phyloP scores from a whole-genome alignment of 2,329 filamentous ascomycete species.

The Gnomoniopsis smithogilvyi region DNA sequence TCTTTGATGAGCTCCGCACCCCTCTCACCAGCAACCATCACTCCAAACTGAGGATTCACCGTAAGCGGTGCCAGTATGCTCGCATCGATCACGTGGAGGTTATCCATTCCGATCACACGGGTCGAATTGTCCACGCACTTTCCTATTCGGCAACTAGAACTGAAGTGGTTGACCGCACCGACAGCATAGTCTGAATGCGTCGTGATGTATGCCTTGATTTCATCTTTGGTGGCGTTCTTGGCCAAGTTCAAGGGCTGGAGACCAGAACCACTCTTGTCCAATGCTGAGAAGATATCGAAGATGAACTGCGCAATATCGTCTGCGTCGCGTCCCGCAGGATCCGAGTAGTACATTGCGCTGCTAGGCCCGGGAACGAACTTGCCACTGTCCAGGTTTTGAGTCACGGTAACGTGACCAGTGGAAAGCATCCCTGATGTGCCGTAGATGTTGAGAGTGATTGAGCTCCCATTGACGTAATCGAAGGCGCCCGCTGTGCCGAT shows the following conservation, averaged over 20 bases:
- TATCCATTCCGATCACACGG: slow-evolving; percentile 43
- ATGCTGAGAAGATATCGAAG: slow-evolving; percentile 42
- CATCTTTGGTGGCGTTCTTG: slow-evolving; percentile 39
- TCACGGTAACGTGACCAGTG: slow-evolving; percentile 40
- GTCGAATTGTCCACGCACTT: slow-evolving; percentile 45
- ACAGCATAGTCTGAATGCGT: slow-evolving; percentile 43
- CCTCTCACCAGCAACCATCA: slow-evolving; percentile 51
- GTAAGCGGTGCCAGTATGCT: slow-evolving; percentile 48
- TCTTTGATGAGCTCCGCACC: slow-evolving; percentile 43
- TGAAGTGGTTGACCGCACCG: slow-evolving; percentile 52
- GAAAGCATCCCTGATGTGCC: slow-evolving; percentile 53
- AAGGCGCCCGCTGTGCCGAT: slow-evolving; percentile 45
- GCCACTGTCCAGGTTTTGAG: slow-evolving; percentile 27
- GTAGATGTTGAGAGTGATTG: slow-evolving; percentile 55
- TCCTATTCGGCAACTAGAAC: slow-evolving; percentile 47
- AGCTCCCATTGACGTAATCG: slow-evolving; percentile 37
- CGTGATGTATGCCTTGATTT: slow-evolving; percentile 49
- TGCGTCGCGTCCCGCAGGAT: slow-evolving; percentile 40
- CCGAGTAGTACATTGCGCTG: slow-evolving; percentile 41
- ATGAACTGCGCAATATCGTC: slow-evolving; percentile 48
- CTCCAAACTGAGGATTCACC: slow-evolving; percentile 52
- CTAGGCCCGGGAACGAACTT: slow-evolving; percentile 40
- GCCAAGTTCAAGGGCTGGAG: slow-evolving; percentile 48
- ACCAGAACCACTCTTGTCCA: slow-evolving; percentile 32
- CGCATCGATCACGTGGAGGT: slow-evolving; percentile 50